phyloP scores from a whole-genome alignment of 2,329 filamentous ascomycete genomes.

The Monosporascus sp. region DNA sequence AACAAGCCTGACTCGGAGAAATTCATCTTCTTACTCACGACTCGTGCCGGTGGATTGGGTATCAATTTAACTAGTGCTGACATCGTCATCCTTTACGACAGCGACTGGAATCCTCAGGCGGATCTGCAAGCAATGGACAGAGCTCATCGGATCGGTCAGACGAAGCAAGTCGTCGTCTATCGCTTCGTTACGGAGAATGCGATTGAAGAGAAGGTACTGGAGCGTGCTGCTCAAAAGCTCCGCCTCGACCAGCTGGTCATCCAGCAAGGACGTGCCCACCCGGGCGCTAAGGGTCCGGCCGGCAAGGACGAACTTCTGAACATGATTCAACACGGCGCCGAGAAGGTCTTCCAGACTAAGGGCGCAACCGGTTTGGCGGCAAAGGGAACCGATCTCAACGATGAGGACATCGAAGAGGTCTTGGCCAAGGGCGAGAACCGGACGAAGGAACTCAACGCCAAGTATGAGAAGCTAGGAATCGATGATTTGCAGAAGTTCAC shows the following conservation, averaged over 20 bases:
- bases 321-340: slow-evolving; percentile 99
- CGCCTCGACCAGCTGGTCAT: slow-evolving; percentile 96
- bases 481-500: slow-evolving; percentile 98
- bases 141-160: slow-evolving; percentile 96
- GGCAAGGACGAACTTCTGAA: slow-evolving; percentile 94
- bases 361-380: slow-evolving; percentile 58
- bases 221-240: slow-evolving; percentile 93
- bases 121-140: slow-evolving; percentile 99
- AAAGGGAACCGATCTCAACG: slow-evolving; percentile 60
- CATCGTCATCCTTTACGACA: slow-evolving; percentile 94
- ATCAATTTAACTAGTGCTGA: slow-evolving; percentile 96
- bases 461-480: slow-evolving; percentile 94
- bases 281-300: slow-evolving; percentile 81
- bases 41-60: slow-evolving; percentile 88
- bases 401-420: slow-evolving; percentile 88
- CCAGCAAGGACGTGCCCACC: slow-evolving; percentile 91
- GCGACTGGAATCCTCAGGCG: slow-evolving; percentile 97
- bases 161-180: slow-evolving; percentile 95
- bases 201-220: slow-evolving; percentile 96
- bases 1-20: slow-evolving; percentile 95
- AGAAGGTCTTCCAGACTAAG: slow-evolving; percentile 79
- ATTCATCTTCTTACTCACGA: slow-evolving; percentile 93
- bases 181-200: slow-evolving; percentile 96
- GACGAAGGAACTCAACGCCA: slow-evolving; percentile 84
- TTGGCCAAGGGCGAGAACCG: slow-evolving; percentile 80